These are phyloP conservation scores for Trichopus zeylanicus DNA, from an alignment of 116 monocot species.

Conservation along the genomic window DNA sequence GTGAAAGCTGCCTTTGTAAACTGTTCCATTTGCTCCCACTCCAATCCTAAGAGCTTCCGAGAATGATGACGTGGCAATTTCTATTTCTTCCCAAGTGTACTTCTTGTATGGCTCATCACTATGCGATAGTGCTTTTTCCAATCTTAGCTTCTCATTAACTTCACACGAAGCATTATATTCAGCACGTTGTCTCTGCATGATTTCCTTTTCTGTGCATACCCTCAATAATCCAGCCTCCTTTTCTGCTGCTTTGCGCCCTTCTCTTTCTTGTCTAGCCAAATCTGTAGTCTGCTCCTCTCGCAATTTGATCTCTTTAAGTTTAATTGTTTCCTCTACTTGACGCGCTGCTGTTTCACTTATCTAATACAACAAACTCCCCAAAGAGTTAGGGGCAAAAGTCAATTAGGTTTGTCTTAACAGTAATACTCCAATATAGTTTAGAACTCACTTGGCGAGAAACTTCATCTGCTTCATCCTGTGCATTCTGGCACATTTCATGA, in stretches of 20 bases:
- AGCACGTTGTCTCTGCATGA: constrained; percentile 12
- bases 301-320: constrained; percentile 17
- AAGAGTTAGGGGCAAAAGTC: too few species aligned
- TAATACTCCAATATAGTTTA: too few species aligned
- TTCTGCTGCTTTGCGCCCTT: constrained; percentile 29
- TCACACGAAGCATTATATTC: constrained; percentile 21
- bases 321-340: constrained; percentile 27
- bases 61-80: constrained; percentile 51
- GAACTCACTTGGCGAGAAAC: too few species aligned
- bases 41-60: constrained; percentile 51
- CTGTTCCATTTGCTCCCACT: constrained; percentile 51
- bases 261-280: constrained; percentile 18
- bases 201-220: constrained; percentile 26
- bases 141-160: constrained; percentile 19
- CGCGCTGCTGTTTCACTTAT: constrained; percentile 25
- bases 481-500: constrained; percentile 18
- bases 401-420: too few species aligned
- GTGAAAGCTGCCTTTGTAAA: constrained; percentile 58
- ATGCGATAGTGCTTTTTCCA: constrained; percentile 22
- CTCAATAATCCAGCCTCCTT: constrained; percentile 28
- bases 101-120: constrained; percentile 21
- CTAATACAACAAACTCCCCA: too few species aligned
- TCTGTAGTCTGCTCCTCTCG: constrained; percentile 25
- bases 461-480: constrained; percentile 31
- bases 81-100: constrained; percentile 58